phyloP scores from a whole-genome alignment of 2,329 filamentous ascomycete species.

The Annulohypoxylon truncatum region DNA sequence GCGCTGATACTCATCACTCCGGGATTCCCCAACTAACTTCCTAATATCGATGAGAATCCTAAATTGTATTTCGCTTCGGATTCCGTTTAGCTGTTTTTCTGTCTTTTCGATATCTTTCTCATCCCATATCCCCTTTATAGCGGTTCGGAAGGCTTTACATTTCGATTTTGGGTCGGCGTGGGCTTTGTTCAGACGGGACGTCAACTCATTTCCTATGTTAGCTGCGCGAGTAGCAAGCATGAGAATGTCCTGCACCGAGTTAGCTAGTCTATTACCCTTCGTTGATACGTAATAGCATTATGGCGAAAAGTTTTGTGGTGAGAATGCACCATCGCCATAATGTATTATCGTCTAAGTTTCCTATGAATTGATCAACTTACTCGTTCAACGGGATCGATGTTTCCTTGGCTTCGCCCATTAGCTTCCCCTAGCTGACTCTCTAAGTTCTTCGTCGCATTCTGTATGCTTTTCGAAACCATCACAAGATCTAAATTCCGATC shows the following conservation, averaged over 20 bases:
- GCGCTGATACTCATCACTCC: slow-evolving; percentile 18
- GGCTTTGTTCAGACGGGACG: slow-evolving; percentile 17
- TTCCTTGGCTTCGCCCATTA: not conserved
- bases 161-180: slow-evolving; percentile 31
- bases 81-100: slow-evolving; percentile 33
- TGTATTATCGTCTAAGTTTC: not conserved
- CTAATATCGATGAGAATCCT: slow-evolving; percentile 34
- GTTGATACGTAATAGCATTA: too few relatives aligned
- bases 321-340: too few relatives aligned
- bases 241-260: slow-evolving; percentile 38
- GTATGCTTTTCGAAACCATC: slow-evolving; percentile 31
- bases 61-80: slow-evolving; percentile 38
- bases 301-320: too few relatives aligned
- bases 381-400: slow-evolving; percentile 13
- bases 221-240: slow-evolving; percentile 32
- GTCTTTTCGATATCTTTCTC: slow-evolving; percentile 34
- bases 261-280: too few relatives aligned
- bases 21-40: slow-evolving; percentile 12
- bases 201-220: slow-evolving; percentile 38
- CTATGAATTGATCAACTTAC: slow-evolving; percentile 15
- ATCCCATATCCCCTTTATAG: slow-evolving; percentile 33
- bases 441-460: slow-evolving; percentile 29
- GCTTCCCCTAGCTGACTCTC: slow-evolving; percentile 30
- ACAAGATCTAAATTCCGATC: slow-evolving; percentile 35
- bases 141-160: slow-evolving; percentile 35